Evolutionary conservation across 2,329 filamentous ascomycete genomes (phyloP).

Genomic region (Xylaria sp.): DNA sequence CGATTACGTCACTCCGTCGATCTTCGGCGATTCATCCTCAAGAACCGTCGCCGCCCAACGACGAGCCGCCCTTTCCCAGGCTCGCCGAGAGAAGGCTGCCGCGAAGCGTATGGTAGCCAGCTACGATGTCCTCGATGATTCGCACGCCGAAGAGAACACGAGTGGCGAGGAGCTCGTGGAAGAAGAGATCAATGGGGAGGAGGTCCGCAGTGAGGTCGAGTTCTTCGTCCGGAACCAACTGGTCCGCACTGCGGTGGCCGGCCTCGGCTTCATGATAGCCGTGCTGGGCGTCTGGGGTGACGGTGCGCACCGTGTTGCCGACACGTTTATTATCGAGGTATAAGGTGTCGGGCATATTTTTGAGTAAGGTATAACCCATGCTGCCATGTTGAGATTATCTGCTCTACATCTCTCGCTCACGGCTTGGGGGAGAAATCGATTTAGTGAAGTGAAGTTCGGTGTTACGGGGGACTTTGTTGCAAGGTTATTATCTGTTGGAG

Average conservation of each 20-base stretch:
- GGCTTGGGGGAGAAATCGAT: background rate
- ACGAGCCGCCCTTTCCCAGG: conserved; percentile 40
- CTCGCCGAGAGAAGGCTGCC: conserved; percentile 40
- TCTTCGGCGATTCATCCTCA: conserved; percentile 42
- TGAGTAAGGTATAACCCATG: background rate
- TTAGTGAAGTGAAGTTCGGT: conserved; percentile 3
- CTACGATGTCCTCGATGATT: conserved; percentile 68
- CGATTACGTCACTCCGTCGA: conserved; percentile 53
- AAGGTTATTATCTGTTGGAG: conserved; percentile 11
- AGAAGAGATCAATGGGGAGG: conserved; percentile 64
- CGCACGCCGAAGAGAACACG: conserved; percentile 52
- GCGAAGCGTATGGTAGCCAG: conserved; percentile 67
- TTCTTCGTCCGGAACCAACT: conserved; percentile 59
- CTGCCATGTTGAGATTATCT: background rate
- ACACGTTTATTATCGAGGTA: conserved; percentile 32
- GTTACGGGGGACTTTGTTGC: background rate
- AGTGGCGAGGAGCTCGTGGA: conserved; percentile 50
- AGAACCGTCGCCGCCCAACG: conserved; percentile 37
- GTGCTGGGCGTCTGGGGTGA: conserved; percentile 72
- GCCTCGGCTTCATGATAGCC: conserved; percentile 64
- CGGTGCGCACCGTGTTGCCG: conserved; percentile 46
- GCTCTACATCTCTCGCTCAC: background rate
- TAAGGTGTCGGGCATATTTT: background rate
- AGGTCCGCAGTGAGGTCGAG: conserved; percentile 63
- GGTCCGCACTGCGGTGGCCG: conserved; percentile 59